Conservation (phyloP, 768 basidiomycete genomes). For the Pleurotus cornucopiae region DNA sequence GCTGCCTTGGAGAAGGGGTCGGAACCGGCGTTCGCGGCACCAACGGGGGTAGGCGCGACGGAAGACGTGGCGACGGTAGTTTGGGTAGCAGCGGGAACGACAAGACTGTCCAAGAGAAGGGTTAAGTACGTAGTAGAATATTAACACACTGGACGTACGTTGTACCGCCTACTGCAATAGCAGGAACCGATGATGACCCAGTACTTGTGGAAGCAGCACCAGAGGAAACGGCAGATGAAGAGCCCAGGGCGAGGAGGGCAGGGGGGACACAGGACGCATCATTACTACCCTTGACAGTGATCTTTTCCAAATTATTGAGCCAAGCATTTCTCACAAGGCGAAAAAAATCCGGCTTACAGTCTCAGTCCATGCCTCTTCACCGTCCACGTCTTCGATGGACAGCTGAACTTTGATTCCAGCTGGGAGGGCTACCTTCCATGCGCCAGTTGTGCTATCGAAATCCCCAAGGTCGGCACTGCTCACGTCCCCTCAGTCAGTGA, state of each 20-base stretch:
- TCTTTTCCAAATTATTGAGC: slow-evolving; percentile 20
- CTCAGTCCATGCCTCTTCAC: slow-evolving; percentile 65
- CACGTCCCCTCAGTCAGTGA: not conserved
- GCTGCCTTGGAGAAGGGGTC: slow-evolving; percentile 23
- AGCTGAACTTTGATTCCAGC: slow-evolving; percentile 46
- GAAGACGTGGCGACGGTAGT: slow-evolving; percentile 12
- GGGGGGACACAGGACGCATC: slow-evolving; percentile 33
- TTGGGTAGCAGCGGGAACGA: slow-evolving; percentile 9
- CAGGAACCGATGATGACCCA: not conserved
- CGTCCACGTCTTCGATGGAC: slow-evolving; percentile 47
- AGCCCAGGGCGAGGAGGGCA: slow-evolving; percentile 7
- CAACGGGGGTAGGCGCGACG: slow-evolving; percentile 27
- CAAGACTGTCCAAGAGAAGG: slow-evolving; percentile 4
- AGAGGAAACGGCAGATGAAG: not conserved
- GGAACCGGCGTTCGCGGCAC: slow-evolving; percentile 42
- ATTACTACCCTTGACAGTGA: slow-evolving; percentile 32
- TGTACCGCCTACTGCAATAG: slow-evolving; percentile 5
- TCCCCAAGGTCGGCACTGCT: slow-evolving; percentile 59
- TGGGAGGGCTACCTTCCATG: slow-evolving; percentile 43
- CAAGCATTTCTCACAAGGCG: slow-evolving; percentile 9
- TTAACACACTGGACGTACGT: slow-evolving; percentile 1
- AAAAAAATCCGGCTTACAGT: slow-evolving; percentile 34
- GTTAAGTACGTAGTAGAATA: not conserved
- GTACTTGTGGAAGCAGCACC: slow-evolving; percentile 6
- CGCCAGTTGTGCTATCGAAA: slow-evolving; percentile 35